These are phyloP conservation scores for Pichia thaimueangensis DNA, from an alignment of 805 yeast genomes.

Conservation along the genomic window DNA sequence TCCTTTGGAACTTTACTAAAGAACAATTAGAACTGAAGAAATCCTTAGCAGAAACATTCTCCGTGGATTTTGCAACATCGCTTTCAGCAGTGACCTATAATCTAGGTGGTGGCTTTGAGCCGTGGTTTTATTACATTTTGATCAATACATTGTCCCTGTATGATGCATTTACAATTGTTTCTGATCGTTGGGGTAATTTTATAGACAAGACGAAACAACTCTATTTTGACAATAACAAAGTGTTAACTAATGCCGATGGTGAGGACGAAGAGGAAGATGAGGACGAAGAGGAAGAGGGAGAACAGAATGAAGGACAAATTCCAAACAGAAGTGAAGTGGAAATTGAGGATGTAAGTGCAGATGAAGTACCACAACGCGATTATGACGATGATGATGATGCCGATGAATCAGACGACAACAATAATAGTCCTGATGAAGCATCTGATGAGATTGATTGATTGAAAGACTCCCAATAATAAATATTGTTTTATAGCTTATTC, in stretches of 20 bases:
- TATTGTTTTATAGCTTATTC: too few species aligned
- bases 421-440: too few species aligned
- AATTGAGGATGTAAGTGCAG: neutral
- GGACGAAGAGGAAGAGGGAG: constrained; percentile 7
- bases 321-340: neutral
- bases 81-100: too few species aligned
- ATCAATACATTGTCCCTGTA: neutral
- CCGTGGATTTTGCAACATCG: too few species aligned
- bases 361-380: neutral
- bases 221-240: constrained; percentile 7
- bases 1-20: too few species aligned
- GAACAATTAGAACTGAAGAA: too few species aligned
- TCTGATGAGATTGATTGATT: too few species aligned
- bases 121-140: neutral
- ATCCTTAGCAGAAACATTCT: too few species aligned
- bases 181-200: constrained; percentile 1
- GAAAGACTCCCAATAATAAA: too few species aligned
- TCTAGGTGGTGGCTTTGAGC: constrained; percentile 3
- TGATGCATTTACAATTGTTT: neutral
- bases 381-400: too few species aligned
- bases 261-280: constrained; percentile 11
- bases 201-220: constrained; percentile 2
- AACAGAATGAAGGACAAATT: neutral
- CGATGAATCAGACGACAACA: too few species aligned
- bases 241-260: constrained; percentile 5